A percentile compares a stretch with the other conserved stretches of the same genome.
Conservation (phyloP, 1,284 basidiomycete species). For the Boletus semigastroideus region DNA sequence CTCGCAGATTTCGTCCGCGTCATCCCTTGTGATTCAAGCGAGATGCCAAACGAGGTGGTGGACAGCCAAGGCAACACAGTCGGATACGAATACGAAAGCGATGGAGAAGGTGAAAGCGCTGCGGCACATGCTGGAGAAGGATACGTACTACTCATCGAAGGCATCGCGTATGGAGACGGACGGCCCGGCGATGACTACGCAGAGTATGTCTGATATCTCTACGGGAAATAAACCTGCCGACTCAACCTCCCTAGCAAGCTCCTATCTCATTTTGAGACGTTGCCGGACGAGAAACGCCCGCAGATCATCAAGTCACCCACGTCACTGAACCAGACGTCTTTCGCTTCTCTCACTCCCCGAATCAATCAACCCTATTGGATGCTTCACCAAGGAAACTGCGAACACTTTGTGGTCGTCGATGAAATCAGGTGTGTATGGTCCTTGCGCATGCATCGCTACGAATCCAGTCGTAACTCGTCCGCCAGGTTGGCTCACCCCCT, state of each 20-base stretch:
- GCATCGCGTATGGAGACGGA: constrained; percentile 55
- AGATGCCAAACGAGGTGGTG: constrained; percentile 44
- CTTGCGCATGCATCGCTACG: background rate
- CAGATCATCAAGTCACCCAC: constrained; percentile 43
- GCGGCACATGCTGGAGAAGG: constrained; percentile 28
- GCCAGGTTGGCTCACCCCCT: constrained; percentile 54
- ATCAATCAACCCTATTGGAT: constrained; percentile 79
- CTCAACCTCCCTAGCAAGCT: constrained; percentile 47
- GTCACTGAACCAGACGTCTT: constrained; percentile 45
- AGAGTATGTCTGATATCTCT: constrained; percentile 42
- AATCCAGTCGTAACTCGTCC: background rate
- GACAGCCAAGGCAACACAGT: constrained; percentile 36
- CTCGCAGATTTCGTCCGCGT: constrained; percentile 60
- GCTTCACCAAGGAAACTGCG: constrained; percentile 76
- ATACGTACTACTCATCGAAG: constrained; percentile 61
- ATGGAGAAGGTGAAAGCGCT: constrained; percentile 16
- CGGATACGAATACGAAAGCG: constrained; percentile 33
- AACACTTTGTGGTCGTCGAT: constrained; percentile 74
- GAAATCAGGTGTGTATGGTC: constrained; percentile 57
- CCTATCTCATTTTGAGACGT: constrained; percentile 39
- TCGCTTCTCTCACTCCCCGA: constrained; percentile 56
- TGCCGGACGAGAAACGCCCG: constrained; percentile 36
- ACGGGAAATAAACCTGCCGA: background rate
- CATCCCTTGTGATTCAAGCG: constrained; percentile 65
- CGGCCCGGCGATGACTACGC: constrained; percentile 51